Conservation (phyloP, 257 asterid species). For the Sherardia arvensis region DNA sequence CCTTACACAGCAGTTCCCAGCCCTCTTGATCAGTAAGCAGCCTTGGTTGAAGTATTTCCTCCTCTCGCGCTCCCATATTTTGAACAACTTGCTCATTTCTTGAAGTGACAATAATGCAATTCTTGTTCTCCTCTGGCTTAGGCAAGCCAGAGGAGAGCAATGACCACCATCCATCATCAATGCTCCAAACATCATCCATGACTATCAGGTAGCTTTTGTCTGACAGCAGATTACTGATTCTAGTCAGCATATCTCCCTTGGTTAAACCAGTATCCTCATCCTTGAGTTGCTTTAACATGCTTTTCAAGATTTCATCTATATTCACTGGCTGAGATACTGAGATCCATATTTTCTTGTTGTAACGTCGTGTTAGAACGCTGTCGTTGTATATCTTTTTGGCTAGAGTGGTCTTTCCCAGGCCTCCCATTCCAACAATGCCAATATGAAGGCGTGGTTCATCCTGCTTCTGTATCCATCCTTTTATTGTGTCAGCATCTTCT, state of each 20-base stretch:
- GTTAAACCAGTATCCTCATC: constrained; percentile 7
- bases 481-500: constrained; percentile 10
- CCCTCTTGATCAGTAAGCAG: constrained; percentile 15
- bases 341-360: constrained; percentile 19
- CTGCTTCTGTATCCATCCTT: constrained; percentile 15
- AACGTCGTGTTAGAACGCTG: not conserved
- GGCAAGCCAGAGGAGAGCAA: constrained; percentile 16
- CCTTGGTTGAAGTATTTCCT: constrained; percentile 12
- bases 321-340: constrained; percentile 17
- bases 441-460: constrained; percentile 10
- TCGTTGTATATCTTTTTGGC: constrained; percentile 20
- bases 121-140: constrained; percentile 3
- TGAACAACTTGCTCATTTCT: constrained; percentile 8
- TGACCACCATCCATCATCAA: constrained; percentile 20
- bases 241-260: constrained; percentile 8
- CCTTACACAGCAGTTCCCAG: constrained; percentile 19
- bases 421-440: constrained; percentile 25
- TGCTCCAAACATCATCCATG: constrained; percentile 27
- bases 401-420: constrained; percentile 29
- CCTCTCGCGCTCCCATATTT: constrained; percentile 13
- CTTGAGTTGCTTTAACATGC: constrained; percentile 14
- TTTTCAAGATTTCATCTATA: constrained; percentile 15
- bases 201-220: constrained; percentile 14
- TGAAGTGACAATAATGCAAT: constrained; percentile 23
- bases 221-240: constrained; percentile 12